These are phyloP conservation scores for Colletotrichum paranaense DNA, from an alignment of 2,329 filamentous ascomycete genomes.

Conservation along the genomic window DNA sequence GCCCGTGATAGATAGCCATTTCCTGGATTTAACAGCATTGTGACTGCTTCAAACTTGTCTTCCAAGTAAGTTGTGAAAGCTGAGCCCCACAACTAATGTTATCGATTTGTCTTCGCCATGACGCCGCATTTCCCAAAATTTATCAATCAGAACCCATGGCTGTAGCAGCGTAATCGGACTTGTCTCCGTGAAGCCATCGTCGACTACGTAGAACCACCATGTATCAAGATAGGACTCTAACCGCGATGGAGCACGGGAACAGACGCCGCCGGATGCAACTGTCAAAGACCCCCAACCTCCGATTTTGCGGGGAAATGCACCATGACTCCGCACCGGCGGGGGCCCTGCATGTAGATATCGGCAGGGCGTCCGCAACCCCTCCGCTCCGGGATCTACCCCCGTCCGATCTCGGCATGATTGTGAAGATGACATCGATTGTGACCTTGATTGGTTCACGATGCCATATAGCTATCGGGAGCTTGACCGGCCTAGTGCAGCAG, in stretches of 20 bases:
- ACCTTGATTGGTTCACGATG: constrained; percentile 5
- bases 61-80: neutral
- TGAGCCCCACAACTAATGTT: neutral
- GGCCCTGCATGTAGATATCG: constrained; percentile 20
- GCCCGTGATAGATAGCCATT: neutral
- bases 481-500: neutral
- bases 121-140: neutral
- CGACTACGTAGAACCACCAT: neutral
- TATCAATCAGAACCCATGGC: neutral
- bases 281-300: neutral
- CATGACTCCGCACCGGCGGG: neutral
- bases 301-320: constrained; percentile 12
- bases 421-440: constrained; percentile 18
- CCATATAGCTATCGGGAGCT: constrained; percentile 13
- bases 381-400: constrained; percentile 18
- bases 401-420: constrained; percentile 21
- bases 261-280: neutral
- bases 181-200: neutral
- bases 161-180: neutral
- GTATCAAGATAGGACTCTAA: neutral
- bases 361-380: constrained; percentile 5
- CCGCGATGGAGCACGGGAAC: neutral
- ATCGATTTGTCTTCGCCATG: neutral
- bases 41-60: neutral
- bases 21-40: neutral